Conservation (phyloP, 345 rosid genomes). For the Crucihimalaya himalaica region DNA sequence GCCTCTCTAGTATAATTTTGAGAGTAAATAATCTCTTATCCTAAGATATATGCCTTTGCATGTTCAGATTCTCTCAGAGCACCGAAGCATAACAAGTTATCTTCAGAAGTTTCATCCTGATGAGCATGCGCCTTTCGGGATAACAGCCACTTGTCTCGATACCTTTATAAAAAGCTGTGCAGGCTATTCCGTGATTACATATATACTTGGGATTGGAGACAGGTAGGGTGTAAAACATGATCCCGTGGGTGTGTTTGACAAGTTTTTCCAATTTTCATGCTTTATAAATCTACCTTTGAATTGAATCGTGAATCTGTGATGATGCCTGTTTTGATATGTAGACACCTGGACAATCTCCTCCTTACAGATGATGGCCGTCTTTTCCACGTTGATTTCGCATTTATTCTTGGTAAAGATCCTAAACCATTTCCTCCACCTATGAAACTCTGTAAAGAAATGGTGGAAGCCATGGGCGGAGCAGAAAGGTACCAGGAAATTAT, state of each 20-base stretch:
- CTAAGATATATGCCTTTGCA: slow-evolving; percentile 21
- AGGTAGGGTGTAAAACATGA: slow-evolving; percentile 49
- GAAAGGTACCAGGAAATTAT: too few species aligned
- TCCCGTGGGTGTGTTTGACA: neutral
- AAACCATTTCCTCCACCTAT: too few species aligned
- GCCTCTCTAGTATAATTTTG: too few species aligned
- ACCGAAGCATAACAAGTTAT: slow-evolving; percentile 80
- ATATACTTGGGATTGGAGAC: slow-evolving; percentile 98
- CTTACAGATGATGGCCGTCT: slow-evolving; percentile 96
- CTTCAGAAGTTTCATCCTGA: slow-evolving; percentile 96
- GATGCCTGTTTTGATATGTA: slow-evolving; percentile 39
- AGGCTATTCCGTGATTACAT: slow-evolving; percentile 97
- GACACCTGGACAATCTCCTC: slow-evolving; percentile 97
- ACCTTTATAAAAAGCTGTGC: slow-evolving; percentile 99
- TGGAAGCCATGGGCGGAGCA: too few species aligned
- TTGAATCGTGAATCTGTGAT: slow-evolving; percentile 12
- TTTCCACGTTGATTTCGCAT: too few species aligned
- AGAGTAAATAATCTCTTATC: too few species aligned
- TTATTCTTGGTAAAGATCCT: too few species aligned
- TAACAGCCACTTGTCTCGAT: slow-evolving; percentile 91
- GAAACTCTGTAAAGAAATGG: too few species aligned
- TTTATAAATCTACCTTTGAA: neutral
- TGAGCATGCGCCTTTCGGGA: slow-evolving; percentile 94
- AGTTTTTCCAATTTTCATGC: neutral
- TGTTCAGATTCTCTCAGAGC: slow-evolving; percentile 86